These are phyloP conservation scores for Cenchrus americanus DNA, from an alignment of 176 grass and related monocot species.

Conservation along the genomic window DNA sequence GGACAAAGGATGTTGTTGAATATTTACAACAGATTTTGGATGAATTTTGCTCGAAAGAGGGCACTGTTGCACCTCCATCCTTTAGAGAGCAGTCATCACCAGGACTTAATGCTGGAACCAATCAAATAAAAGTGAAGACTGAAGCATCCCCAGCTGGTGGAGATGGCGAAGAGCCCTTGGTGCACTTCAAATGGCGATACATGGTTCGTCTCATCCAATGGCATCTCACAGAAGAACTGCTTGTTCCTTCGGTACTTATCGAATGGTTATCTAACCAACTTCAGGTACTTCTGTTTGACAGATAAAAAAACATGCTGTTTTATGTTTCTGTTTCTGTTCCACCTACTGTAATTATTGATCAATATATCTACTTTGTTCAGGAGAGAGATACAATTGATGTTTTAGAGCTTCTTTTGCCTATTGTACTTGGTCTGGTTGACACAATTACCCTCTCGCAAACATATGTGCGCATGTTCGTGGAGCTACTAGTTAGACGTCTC, in stretches of 20 bases:
- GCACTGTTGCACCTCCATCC: slow-evolving; percentile 44
- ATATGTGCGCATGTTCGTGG: slow-evolving; percentile 78
- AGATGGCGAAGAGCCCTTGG: slow-evolving; percentile 64
- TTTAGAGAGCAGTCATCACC: slow-evolving; percentile 77
- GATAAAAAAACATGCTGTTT: not conserved
- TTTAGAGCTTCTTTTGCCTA: slow-evolving; percentile 89
- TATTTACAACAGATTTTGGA: slow-evolving; percentile 92
- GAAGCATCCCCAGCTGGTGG: slow-evolving; percentile 59
- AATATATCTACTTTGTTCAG: slow-evolving; percentile 53
- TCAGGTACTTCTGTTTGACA: slow-evolving; percentile 56
- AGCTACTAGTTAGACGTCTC: slow-evolving; percentile 65
- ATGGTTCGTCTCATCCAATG: slow-evolving; percentile 88
- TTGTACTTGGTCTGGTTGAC: slow-evolving; percentile 74
- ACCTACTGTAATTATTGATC: slow-evolving; percentile 27
- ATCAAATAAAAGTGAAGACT: slow-evolving; percentile 62
- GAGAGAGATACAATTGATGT: slow-evolving; percentile 83
- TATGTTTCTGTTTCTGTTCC: slow-evolving; percentile 40
- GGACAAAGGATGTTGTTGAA: slow-evolving; percentile 92
- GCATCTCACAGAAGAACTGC: slow-evolving; percentile 89
- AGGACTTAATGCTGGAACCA: slow-evolving; percentile 50
- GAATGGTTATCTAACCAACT: slow-evolving; percentile 81
- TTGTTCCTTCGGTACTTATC: slow-evolving; percentile 75
- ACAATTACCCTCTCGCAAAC: slow-evolving; percentile 85
- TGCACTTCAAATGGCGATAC: slow-evolving; percentile 93
- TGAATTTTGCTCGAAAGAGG: slow-evolving; percentile 88